Percentiles rank a stretch among this genome's conserved stretches.
Conservation (phyloP, 2,329 filamentous ascomycete species). For the Daldinia sp. region DNA sequence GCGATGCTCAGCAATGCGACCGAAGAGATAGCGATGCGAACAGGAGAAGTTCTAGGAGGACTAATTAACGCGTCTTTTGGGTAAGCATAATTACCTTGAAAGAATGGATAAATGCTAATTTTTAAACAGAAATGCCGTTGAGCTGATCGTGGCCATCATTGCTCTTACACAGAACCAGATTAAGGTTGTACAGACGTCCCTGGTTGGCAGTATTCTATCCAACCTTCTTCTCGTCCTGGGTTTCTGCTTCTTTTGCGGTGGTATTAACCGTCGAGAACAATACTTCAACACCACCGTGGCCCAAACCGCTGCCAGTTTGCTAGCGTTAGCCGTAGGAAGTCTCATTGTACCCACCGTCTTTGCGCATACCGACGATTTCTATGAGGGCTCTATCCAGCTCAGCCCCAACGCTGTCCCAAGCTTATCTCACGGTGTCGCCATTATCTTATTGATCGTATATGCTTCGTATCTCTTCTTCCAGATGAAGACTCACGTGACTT, state of each 20-base stretch:
- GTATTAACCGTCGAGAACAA: conserved; percentile 82
- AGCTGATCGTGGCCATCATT: conserved; percentile 89
- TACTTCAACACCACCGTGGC: conserved; percentile 93
- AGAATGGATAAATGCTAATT: conserved; percentile 20
- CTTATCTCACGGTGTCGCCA: conserved; percentile 77
- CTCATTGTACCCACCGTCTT: conserved; percentile 94
- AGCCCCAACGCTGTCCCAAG: conserved; percentile 71
- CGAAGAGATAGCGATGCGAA: conserved; percentile 85
- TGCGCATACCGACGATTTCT: conserved; percentile 62
- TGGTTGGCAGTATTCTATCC: conserved; percentile 91
- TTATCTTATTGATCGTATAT: conserved; percentile 89
- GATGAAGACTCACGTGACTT: conserved; percentile 82
- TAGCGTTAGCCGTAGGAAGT: conserved; percentile 82
- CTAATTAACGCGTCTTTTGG: conserved; percentile 92
- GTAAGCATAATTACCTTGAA: conserved; percentile 55
- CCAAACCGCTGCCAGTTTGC: conserved; percentile 85
- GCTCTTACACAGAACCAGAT: conserved; percentile 80
- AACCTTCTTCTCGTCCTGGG: conserved; percentile 90
- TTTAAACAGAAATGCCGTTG: conserved; percentile 76
- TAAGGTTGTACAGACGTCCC: conserved; percentile 89
- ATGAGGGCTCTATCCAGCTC: conserved; percentile 54
- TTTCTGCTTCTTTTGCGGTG: conserved; percentile 92
- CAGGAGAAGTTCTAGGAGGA: conserved; percentile 88
- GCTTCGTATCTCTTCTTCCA: conserved; percentile 89
- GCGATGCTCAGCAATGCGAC: conserved; percentile 89